Percentiles rank a stretch among this genome's conserved stretches.
Evolutionary conservation across 345 rosid genomes (phyloP).

Genomic region (Brassica juncea): DNA sequence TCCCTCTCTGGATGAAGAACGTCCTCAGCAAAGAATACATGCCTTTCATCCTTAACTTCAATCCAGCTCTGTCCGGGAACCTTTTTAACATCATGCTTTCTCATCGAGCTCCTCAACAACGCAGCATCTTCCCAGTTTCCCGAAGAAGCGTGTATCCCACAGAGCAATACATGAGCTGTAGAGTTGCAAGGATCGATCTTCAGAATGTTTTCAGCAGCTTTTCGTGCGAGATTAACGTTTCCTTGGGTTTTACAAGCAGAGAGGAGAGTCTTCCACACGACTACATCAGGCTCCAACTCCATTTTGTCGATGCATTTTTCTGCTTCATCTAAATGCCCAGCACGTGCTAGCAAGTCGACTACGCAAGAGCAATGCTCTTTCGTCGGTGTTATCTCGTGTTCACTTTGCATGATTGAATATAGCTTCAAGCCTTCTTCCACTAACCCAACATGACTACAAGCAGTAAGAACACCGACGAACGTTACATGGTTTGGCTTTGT

Average conservation of each 20-base stretch:
- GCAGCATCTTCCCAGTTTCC: slow-evolving; percentile 66
- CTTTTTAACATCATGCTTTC: slow-evolving; percentile 52
- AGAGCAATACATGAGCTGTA: slow-evolving; percentile 64
- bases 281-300: slow-evolving; percentile 58
- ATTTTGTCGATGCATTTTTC: slow-evolving; percentile 54
- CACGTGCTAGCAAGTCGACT: slow-evolving; percentile 79
- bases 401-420: slow-evolving; percentile 53
- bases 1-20: slow-evolving; percentile 60
- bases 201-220: slow-evolving; percentile 64
- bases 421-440: slow-evolving; percentile 67
- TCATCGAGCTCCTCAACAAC: slow-evolving; percentile 60
- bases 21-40: slow-evolving; percentile 68
- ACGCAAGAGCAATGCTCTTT: slow-evolving; percentile 70
- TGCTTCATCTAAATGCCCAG: slow-evolving; percentile 69
- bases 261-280: slow-evolving; percentile 69
- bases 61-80: slow-evolving; percentile 85
- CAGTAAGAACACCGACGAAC: slow-evolving; percentile 59
- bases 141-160: slow-evolving; percentile 58
- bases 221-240: slow-evolving; percentile 55
- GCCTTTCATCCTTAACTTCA: slow-evolving; percentile 51
- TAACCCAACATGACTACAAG: slow-evolving; percentile 78
- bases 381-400: slow-evolving; percentile 52
- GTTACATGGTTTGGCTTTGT: slow-evolving; percentile 63
- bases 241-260: slow-evolving; percentile 76
- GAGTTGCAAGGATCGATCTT: slow-evolving; percentile 65